Base-by-base conservation (phyloP, 176 grass and related monocot species). In the Musa itinerans region DNA sequence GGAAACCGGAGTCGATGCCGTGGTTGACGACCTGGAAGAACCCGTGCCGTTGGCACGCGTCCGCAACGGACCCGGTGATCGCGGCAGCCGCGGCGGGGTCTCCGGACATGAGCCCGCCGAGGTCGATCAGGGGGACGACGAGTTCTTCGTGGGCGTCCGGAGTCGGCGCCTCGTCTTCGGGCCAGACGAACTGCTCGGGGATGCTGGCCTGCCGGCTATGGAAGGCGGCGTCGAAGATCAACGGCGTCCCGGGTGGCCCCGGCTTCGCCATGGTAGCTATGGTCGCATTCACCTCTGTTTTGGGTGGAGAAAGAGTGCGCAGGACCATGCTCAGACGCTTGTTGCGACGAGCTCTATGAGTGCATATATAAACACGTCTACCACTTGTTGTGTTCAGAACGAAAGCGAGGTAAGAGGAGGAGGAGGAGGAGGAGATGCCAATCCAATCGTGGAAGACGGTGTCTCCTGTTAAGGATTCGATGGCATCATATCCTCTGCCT, bases 21-120 rank as follows among this genome's bases (percentile, higher is more conserved):
- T 95, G 96, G 86, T 92, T 95, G 0, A 89, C 84, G 0, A 99
- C 89, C 70, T 95, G 96, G 79, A 99, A 99, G 86, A 99, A 99
- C 12, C 96, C 96, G 76, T 99, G 91, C 1, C 8, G 66, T 70
- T 61, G 9, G 85, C 96, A 99, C 7, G 91, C 96, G 1, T 54
- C 72, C 11, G 74, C 67, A 0, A 99, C 91, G 8, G 72, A 83
- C 0, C 53, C 75, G 13, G 76, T 65, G 54, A 93, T 80, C 59
- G 79, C 79, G 1, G 9, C 74, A 3, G 76, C 17, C 1, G 29
- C 90, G 2, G 0, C 58, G 14, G 8, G 50, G 25, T 83, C 80
- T 9, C 88, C 83, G 11, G 77, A 73, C 51, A 80, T 29, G 79
- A 90, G 85, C 11, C 79, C 83, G 8, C 83, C 50, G 78, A 99